Base-by-base conservation (phyloP, 2,329 filamentous ascomycete genomes). In the Aspergillus tanneri region DNA sequence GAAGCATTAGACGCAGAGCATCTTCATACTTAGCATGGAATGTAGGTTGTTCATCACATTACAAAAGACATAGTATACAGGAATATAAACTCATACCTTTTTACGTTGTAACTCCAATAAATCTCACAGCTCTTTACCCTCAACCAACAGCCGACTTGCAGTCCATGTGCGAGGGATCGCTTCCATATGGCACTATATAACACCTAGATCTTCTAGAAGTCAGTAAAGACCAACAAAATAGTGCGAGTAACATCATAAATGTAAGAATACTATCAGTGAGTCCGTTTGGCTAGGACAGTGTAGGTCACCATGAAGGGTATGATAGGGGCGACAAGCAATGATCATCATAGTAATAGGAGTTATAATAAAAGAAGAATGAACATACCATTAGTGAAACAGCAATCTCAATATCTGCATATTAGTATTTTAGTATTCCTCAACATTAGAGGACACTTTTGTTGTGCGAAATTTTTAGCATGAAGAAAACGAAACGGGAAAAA, bases 21-120 rank as follows among this genome's bases (percentile, higher is more conserved):
- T 70, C 77, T 77, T 81, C 77, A 81, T 78, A 72, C 69, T 82
- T 82, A 82, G 79, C 79, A 82, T 82, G 78, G 79, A 81, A 80
- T 79, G n/a, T 78, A 69, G 65, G 56, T 52, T 67, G 71, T 69
- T 72, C 76, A 80, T 81, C 78, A 80, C 72, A 67, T 63, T 32
- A 43, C 22, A 12, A 65, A 66, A 49, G 30, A 47, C 37, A 42
- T 46, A 36, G 14, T 45, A 44, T 50, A 58, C 46, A 46, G 34
- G 53, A 54, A 55, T 49, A 52, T 46, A 36, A 37, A 24, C 50
- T 50, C 54, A 48, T 58, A 66, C 59, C 59, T 40, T 40, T 23
- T 5, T 14, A 11, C 11, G 7, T 32, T 14, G 16, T 18, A 19
- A 14, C 16, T 8, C 12, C 16, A 34, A 14, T 9, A n/a, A n/a